Percentiles rank a stretch among this genome's conserved stretches.
These are phyloP conservation scores for Lepiota venenata DNA, from an alignment of 768 basidiomycete genomes.

Conservation along the genomic window DNA sequence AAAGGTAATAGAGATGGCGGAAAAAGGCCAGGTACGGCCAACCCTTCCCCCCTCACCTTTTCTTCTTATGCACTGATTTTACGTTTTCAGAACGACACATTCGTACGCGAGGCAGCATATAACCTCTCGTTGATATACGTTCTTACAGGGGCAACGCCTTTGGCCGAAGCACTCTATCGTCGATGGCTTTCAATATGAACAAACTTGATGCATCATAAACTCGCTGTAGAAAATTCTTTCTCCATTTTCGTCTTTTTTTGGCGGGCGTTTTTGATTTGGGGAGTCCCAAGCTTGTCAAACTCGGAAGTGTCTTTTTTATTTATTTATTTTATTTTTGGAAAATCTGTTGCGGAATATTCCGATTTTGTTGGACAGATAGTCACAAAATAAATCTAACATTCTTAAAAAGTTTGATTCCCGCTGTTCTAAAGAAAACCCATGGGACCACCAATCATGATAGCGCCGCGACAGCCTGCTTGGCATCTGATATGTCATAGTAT, in stretches of 20 bases:
- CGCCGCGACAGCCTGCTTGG: neutral
- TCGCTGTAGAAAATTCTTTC: neutral
- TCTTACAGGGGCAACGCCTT: constrained; percentile 66
- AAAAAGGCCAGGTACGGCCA: constrained; percentile 24
- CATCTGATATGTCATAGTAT: neutral
- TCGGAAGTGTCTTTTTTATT: too few relatives aligned
- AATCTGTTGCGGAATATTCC: too few relatives aligned
- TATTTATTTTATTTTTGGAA: too few relatives aligned
- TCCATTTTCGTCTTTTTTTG: too few relatives aligned
- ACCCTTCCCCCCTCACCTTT: neutral
- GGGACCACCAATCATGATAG: too few relatives aligned
- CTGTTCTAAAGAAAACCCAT: too few relatives aligned
- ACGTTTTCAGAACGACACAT: constrained; percentile 35
- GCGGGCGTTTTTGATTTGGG: too few relatives aligned
- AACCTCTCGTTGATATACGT: constrained; percentile 84
- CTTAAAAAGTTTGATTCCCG: too few relatives aligned
- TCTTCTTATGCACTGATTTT: neutral
- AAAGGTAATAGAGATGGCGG: constrained; percentile 61
- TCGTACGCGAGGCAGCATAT: constrained; percentile 80
- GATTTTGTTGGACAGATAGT: too few relatives aligned
- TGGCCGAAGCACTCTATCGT: constrained; percentile 69
- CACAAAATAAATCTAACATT: too few relatives aligned
- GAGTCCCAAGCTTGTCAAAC: too few relatives aligned
- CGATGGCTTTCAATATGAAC: constrained; percentile 78
- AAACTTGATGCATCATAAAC: too few relatives aligned